Evolutionary conservation across 768 basidiomycete genomes (phyloP).

Genomic region (Flagelloscypha sp.): DNA sequence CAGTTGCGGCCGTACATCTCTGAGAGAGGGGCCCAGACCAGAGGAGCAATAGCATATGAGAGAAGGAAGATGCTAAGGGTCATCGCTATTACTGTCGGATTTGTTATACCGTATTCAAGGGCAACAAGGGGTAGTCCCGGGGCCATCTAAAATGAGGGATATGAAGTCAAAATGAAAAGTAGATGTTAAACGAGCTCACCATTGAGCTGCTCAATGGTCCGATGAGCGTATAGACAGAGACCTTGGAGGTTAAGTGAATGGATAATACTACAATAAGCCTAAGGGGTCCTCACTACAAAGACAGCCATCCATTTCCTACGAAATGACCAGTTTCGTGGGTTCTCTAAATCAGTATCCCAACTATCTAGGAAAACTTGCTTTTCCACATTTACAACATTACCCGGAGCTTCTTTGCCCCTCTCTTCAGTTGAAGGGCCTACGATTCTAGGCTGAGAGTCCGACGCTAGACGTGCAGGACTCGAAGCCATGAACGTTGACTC

Average conservation of each 20-base stretch:
- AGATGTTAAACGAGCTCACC: not conserved
- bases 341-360: constrained; percentile 32
- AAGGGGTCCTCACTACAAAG: too few species aligned
- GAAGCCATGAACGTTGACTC: too few species aligned
- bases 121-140: constrained; percentile 38
- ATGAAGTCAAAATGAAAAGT: not conserved
- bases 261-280: too few species aligned
- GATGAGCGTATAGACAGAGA: too few species aligned
- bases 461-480: too few species aligned
- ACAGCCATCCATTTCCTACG: constrained; percentile 43
- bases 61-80: constrained; percentile 40
- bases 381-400: too few species aligned
- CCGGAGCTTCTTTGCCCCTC: too few species aligned
- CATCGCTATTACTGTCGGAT: constrained; percentile 29
- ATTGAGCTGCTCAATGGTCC: constrained; percentile 30
- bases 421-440: too few species aligned
- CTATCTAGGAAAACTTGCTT: too few species aligned
- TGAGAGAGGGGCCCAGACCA: constrained; percentile 37
- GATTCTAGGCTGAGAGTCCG: too few species aligned
- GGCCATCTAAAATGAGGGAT: constrained; percentile 28
- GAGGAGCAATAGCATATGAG: constrained; percentile 42
- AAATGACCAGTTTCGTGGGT: constrained; percentile 41
- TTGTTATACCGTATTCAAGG: constrained; percentile 27
- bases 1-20: constrained; percentile 44
- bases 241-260: too few species aligned